phyloP scores from a whole-genome alignment of 805 yeast genomes.

The Suhomyces sp. region DNA sequence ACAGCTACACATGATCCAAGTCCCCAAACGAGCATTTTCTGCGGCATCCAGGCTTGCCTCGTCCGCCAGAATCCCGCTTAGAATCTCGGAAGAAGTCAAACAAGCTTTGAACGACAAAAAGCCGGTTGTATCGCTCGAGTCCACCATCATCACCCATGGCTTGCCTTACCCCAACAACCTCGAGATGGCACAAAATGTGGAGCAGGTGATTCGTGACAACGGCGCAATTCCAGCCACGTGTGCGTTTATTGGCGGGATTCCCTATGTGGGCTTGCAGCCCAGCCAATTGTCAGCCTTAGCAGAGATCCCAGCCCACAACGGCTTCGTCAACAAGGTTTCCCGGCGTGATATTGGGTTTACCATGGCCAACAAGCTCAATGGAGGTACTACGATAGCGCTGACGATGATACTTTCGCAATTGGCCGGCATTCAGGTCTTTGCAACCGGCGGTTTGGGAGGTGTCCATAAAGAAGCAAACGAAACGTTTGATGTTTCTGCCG shows the following conservation, averaged over 20 bases:
- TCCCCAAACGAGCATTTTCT: not conserved
- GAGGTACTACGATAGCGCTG: conserved; percentile 89
- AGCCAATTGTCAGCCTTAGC: conserved; percentile 53
- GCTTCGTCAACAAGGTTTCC: conserved; percentile 58
- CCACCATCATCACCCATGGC: conserved; percentile 89
- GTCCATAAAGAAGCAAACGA: conserved; percentile 76
- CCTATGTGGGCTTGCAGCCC: conserved; percentile 60
- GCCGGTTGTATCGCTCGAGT: conserved; percentile 82
- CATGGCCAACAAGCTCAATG: conserved; percentile 59
- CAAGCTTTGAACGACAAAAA: conserved; percentile 54
- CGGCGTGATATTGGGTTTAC: conserved; percentile 75
- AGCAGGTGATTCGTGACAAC: conserved; percentile 50
- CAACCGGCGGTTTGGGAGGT: conserved; percentile 93
- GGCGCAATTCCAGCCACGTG: conserved; percentile 86
- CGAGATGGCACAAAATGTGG: conserved; percentile 69
- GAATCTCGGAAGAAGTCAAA: conserved; percentile 49
- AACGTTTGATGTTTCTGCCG: conserved; percentile 83
- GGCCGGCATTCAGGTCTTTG: conserved; percentile 82
- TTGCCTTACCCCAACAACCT: conserved; percentile 77
- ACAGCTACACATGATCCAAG: not conserved
- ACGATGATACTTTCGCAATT: conserved; percentile 76
- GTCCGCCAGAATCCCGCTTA: conserved; percentile 13
- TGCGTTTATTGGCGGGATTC: conserved; percentile 70
- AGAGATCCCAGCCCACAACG: conserved; percentile 16
- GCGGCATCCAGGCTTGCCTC: not conserved